These are phyloP conservation scores for Digitaria exilis DNA, from an alignment of 202 grass and related monocot species.

Conservation along the genomic window DNA sequence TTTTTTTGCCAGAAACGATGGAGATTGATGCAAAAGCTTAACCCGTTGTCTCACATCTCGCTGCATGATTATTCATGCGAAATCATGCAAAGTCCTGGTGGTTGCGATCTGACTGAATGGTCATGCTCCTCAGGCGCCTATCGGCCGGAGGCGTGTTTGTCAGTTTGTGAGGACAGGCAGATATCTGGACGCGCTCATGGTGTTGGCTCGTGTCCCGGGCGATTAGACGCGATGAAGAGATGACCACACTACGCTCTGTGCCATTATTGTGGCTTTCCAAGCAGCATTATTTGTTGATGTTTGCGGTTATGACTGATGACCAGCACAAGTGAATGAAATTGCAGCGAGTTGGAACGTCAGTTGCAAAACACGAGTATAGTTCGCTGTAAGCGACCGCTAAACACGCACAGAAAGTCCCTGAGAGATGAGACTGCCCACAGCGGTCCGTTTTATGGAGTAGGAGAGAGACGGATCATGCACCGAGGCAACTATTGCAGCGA, in stretches of 20 bases:
- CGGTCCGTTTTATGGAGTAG: too few relatives aligned
- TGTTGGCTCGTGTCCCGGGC: background rate
- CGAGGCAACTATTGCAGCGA: too few relatives aligned
- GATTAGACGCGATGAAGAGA: background rate
- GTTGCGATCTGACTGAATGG: background rate
- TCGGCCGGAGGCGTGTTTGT: conserved; percentile 4
- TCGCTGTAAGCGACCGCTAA: background rate
- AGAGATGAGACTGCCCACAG: too few relatives aligned
- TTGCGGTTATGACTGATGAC: background rate
- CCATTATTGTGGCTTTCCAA: background rate
- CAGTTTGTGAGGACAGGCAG: background rate
- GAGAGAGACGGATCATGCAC: too few relatives aligned
- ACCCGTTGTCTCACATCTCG: too few relatives aligned
- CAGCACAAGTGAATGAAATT: background rate
- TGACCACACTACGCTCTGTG: background rate
- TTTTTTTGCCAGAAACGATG: too few relatives aligned
- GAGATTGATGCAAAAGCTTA: too few relatives aligned
- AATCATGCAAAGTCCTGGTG: too few relatives aligned
- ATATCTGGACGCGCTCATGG: conserved; percentile 11
- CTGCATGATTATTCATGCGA: too few relatives aligned
- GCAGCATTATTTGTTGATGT: background rate
- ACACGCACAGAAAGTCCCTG: background rate
- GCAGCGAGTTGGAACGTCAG: background rate
- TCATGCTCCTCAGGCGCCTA: background rate
- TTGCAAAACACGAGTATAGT: background rate